phyloP scores from a whole-genome alignment of 106 monocot species.

The Allium fistulosum region DNA sequence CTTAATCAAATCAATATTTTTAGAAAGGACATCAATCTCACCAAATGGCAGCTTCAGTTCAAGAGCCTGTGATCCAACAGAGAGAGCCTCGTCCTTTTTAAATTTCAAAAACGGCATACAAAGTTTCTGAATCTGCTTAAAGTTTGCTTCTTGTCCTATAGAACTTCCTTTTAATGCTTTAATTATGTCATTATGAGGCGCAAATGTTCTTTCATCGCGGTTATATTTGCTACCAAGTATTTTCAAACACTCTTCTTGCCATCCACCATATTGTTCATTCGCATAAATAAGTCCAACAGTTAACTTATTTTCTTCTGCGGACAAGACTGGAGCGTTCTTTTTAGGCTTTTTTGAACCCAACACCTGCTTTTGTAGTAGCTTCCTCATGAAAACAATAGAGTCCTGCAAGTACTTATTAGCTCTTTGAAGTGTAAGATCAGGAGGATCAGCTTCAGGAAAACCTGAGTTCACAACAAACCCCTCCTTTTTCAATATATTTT shows the following conservation, averaged over 20 bases:
- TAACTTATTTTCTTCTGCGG: constrained; percentile 31
- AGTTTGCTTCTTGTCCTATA: constrained; percentile 41
- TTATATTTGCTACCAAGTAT: constrained; percentile 64
- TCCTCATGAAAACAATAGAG: constrained; percentile 67
- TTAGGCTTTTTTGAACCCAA: constrained; percentile 71
- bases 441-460: constrained; percentile 46
- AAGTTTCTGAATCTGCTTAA: constrained; percentile 71
- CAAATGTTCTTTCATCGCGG: constrained; percentile 25
- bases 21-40: constrained; percentile 65
- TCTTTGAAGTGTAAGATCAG: constrained; percentile 56
- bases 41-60: constrained; percentile 87
- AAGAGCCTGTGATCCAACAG: constrained; percentile 68
- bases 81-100: constrained; percentile 70
- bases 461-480: constrained; percentile 69
- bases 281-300: constrained; percentile 71
- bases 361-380: constrained; percentile 70
- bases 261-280: constrained; percentile 82
- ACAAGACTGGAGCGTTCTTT: constrained; percentile 27
- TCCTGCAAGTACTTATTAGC: constrained; percentile 93
- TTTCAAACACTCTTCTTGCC: constrained; percentile 66
- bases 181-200: constrained; percentile 56
- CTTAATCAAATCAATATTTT: constrained; percentile 72
- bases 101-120: constrained; percentile 90
- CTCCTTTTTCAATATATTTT: constrained; percentile 42
- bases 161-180: constrained; percentile 47